Evolutionary conservation across 768 basidiomycete genomes (phyloP).

Genomic region (Hypholoma fasciculare): DNA sequence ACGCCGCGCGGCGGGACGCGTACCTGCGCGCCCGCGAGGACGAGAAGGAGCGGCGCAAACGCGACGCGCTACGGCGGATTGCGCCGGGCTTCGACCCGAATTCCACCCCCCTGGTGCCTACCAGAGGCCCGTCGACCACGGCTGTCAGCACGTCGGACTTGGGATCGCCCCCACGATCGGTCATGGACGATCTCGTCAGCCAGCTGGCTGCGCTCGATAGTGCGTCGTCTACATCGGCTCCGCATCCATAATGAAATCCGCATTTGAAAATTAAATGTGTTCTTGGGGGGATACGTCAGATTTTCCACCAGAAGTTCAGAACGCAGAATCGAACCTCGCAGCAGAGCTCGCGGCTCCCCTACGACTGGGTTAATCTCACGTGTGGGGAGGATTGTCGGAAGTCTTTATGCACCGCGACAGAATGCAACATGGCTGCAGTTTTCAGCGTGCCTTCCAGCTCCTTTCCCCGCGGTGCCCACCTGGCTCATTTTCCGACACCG

Average conservation of each 20-base stretch:
- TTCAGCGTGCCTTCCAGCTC: background rate
- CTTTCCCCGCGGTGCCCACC: background rate
- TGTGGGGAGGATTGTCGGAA: background rate
- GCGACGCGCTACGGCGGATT: constrained; percentile 71
- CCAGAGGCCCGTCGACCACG: constrained; percentile 20
- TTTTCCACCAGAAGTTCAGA: too few species aligned
- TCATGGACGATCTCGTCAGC: constrained; percentile 84
- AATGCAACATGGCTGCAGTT: background rate
- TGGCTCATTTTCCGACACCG: too few species aligned
- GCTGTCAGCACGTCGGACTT: background rate
- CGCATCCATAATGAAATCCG: background rate
- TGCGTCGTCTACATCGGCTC: constrained; percentile 3
- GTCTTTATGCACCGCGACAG: background rate
- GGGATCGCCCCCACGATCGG: constrained; percentile 39
- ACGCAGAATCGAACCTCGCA: too few species aligned
- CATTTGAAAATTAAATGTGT: background rate
- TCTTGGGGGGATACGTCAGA: too few species aligned
- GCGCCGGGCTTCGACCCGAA: constrained; percentile 85
- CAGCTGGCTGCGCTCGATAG: constrained; percentile 70
- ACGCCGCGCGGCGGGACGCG: constrained; percentile 66
- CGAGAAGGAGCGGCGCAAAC: constrained; percentile 67
- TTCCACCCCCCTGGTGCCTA: constrained; percentile 59
- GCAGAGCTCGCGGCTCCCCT: too few species aligned
- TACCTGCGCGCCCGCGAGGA: constrained; percentile 72
- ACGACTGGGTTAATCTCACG: background rate